Percentiles rank a stretch among this genome's conserved stretches.
phyloP scores from a whole-genome alignment of 139 green algal genomes.

The Chlorella sp. region DNA sequence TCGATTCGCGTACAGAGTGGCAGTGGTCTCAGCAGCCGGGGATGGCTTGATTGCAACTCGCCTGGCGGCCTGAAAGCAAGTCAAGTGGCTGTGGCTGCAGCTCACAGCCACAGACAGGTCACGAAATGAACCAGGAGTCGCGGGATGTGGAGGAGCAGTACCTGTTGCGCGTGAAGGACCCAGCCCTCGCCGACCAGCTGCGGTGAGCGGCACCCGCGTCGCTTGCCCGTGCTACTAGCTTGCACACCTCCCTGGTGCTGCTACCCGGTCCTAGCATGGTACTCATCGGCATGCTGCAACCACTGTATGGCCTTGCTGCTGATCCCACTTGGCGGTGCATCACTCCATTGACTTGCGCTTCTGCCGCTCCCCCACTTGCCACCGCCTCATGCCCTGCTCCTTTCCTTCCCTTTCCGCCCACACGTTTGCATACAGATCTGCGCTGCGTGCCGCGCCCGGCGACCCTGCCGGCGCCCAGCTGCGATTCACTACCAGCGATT shows the following conservation, averaged over 20 bases:
- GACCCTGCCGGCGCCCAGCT: neutral
- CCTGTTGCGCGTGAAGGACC: constrained; percentile 71
- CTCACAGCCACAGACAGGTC: neutral
- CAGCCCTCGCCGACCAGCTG: constrained; percentile 64
- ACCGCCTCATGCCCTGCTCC: neutral
- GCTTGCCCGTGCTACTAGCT: no score
- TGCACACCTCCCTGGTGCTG: neutral
- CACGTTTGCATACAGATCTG: neutral
- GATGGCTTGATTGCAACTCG: no score
- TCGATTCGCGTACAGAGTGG: no score
- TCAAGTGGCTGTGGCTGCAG: neutral
- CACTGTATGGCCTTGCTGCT: neutral
- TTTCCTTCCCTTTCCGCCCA: neutral
- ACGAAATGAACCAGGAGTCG: neutral
- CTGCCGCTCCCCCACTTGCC: neutral
- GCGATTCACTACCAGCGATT: neutral
- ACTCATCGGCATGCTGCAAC: constrained; percentile 33
- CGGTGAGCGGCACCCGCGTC: constrained; percentile 10
- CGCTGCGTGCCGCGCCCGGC: neutral
- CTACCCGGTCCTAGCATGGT: neutral
- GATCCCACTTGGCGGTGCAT: neutral
- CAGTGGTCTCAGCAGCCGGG: no score
- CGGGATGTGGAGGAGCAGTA: constrained; percentile 73
- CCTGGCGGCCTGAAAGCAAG: no score
- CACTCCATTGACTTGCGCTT: neutral